Conservation (phyloP, 1,139 yeast species). For the Nakaseomyces sp. region DNA sequence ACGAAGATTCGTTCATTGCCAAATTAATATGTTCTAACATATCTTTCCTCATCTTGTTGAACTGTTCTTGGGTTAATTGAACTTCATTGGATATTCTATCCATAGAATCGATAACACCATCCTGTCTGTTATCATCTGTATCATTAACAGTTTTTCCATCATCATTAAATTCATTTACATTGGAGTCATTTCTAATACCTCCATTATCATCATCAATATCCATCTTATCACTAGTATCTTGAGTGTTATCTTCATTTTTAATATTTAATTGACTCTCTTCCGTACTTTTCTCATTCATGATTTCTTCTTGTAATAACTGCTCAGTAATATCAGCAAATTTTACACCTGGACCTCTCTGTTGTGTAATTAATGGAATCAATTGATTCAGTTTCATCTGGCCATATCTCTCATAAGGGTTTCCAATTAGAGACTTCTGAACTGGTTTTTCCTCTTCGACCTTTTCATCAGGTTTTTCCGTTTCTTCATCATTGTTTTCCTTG, state of each 20-base stretch:
- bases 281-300: slow-evolving; percentile 16
- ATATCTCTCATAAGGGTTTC: slow-evolving; percentile 28
- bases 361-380: slow-evolving; percentile 27
- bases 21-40: slow-evolving; percentile 47
- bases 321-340: slow-evolving; percentile 43
- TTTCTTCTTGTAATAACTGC: slow-evolving; percentile 42
- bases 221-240: slow-evolving; percentile 9
- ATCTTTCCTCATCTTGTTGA: slow-evolving; percentile 48
- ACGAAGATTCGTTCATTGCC: slow-evolving; percentile 82
- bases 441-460: slow-evolving; percentile 1
- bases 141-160: slow-evolving; percentile 8
- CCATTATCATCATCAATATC: slow-evolving; percentile 9
- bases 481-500: not conserved
- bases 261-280: slow-evolving; percentile 10
- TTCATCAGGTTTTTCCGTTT: not conserved
- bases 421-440: slow-evolving; percentile 14
- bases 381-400: slow-evolving; percentile 28
- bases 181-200: slow-evolving; percentile 3
- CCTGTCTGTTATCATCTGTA: slow-evolving; percentile 10
- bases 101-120: slow-evolving; percentile 9
- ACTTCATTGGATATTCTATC: slow-evolving; percentile 10
- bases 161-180: slow-evolving; percentile 10
- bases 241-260: slow-evolving; percentile 8
- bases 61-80: slow-evolving; percentile 38
- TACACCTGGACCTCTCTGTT: slow-evolving; percentile 24